Conservation (phyloP, 2,329 filamentous ascomycete genomes). For the Fusarium haematococcum region DNA sequence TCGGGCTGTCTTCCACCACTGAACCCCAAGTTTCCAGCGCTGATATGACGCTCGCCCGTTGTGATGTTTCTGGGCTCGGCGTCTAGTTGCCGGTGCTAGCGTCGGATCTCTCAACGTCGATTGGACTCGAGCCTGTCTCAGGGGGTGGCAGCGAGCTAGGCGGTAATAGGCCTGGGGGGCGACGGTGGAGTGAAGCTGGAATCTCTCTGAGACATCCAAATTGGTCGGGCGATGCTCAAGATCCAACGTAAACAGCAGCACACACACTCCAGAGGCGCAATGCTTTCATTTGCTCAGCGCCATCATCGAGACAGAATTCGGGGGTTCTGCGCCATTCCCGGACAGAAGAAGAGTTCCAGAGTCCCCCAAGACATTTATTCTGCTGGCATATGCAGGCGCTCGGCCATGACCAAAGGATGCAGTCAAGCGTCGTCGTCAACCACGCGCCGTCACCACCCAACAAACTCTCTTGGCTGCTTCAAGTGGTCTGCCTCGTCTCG, state of each 20-base stretch:
- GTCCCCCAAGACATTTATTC: not conserved
- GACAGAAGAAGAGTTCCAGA: not conserved
- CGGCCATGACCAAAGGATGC: constrained; percentile 17
- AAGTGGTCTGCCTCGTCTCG: not conserved
- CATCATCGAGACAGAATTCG: constrained; percentile 12
- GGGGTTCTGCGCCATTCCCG: constrained; percentile 24
- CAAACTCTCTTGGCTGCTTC: constrained; percentile 26
- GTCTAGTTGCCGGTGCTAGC: constrained; percentile 37
- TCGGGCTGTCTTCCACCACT: constrained; percentile 5
- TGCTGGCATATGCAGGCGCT: constrained; percentile 13
- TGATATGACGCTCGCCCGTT: constrained; percentile 15
- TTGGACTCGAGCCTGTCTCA: constrained; percentile 42
- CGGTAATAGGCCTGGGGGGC: constrained; percentile 36
- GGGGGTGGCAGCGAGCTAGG: constrained; percentile 40
- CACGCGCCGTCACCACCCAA: constrained; percentile 20
- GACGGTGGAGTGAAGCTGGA: constrained; percentile 37
- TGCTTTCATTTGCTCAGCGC: constrained; percentile 7
- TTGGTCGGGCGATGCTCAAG: constrained; percentile 14
- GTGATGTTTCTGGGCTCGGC: constrained; percentile 25
- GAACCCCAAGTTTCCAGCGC: constrained; percentile 7
- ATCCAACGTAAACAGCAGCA: constrained; percentile 27
- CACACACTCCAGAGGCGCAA: constrained; percentile 13
- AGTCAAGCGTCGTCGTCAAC: constrained; percentile 22
- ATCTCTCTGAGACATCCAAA: constrained; percentile 24
- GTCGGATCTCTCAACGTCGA: constrained; percentile 31